Evolutionary conservation across 2,329 filamentous ascomycete genomes (phyloP).

Genomic region (Phaeophleospora eucalypticola): DNA sequence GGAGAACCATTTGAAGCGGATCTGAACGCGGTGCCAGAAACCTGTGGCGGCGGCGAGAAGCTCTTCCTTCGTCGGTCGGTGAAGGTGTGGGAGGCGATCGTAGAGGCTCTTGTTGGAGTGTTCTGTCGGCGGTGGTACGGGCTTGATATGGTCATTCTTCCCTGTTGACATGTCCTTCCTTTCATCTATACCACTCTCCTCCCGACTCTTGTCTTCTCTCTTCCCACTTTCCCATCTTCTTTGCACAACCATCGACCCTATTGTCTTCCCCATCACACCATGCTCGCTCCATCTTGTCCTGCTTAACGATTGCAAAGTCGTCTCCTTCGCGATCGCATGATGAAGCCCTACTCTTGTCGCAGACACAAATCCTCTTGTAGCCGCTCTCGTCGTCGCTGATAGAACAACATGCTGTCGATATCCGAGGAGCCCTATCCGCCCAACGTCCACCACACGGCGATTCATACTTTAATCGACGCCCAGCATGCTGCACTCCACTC

Average conservation of each 20-base stretch:
- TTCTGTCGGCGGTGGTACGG: background rate
- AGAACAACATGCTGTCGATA: background rate
- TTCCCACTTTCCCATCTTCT: conserved; percentile 21
- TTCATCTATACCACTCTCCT: background rate
- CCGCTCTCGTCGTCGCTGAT: no score
- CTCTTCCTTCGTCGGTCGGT: conserved; percentile 90
- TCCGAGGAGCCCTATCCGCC: conserved; percentile 15
- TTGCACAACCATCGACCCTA: conserved; percentile 12
- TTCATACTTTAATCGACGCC: conserved; percentile 34
- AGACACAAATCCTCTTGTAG: no score
- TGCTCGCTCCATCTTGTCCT: no score
- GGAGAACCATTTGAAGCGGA: conserved; percentile 96
- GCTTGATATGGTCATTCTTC: conserved; percentile 20
- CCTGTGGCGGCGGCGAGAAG: conserved; percentile 85
- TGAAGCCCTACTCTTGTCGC: conserved; percentile 2
- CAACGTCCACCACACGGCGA: conserved; percentile 34
- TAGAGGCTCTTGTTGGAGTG: conserved; percentile 41
- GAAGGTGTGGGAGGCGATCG: conserved; percentile 61
- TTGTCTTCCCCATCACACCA: no score
- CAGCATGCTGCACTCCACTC: no score
- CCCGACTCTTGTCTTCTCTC: background rate
- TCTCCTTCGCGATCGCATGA: conserved; percentile 20
- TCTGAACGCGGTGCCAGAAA: conserved; percentile 84
- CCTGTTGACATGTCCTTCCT: background rate
- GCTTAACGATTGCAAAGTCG: no score